Evolutionary conservation across 345 rosid species (phyloP), one percentile per base, ranked within the genome.

Genomic region (Gossypium bickii): DNA sequence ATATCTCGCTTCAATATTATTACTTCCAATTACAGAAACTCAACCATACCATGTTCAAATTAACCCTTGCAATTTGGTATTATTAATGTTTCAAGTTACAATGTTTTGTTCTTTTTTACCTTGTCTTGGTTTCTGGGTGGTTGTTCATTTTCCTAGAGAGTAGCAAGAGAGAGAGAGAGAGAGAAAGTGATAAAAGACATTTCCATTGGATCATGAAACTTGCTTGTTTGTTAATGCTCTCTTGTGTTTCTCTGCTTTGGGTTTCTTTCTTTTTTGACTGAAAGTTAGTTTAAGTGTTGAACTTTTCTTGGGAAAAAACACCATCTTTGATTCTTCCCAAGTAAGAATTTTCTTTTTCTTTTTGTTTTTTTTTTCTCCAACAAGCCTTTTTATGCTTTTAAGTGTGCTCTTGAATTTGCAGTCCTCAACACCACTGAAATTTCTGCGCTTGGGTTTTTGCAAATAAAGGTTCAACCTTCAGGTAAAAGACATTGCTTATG

Each of bases 191-290:
- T 53, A 12, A 72, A 29, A 64, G 64, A 58, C 78, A 72, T 27
- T 25, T 72, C 60, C 68, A 69, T 82, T 73, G 77, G 69, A 72
- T 79, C 83, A 67, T 72, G 75, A 63, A 76, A 75, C 78, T 68
- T 53, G 65, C 62, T 78, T 57, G 74, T 72, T 81, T 51, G 13
- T 71, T 51, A 64, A 24, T 65, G 49, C 67, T 51, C 57, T 41
- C 44, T 74, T 66, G 72, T 78, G 73, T 52, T 52, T 29, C 38
- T 67, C 52, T 65, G 20, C 62, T 29, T 8, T 13, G 62, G 24
- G 60, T 64, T 34, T 27, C 38, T 34, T 51, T 22, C 38, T 49
- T 51, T 34, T 61, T 51, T 63, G 59, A 61, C 70, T 52, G 49
- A 53, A 57, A 64, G 49, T 61, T 62, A 38, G 34, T 77, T 49